phyloP scores from a whole-genome alignment of 768 basidiomycete genomes.

The Lactarius hengduanensis region DNA sequence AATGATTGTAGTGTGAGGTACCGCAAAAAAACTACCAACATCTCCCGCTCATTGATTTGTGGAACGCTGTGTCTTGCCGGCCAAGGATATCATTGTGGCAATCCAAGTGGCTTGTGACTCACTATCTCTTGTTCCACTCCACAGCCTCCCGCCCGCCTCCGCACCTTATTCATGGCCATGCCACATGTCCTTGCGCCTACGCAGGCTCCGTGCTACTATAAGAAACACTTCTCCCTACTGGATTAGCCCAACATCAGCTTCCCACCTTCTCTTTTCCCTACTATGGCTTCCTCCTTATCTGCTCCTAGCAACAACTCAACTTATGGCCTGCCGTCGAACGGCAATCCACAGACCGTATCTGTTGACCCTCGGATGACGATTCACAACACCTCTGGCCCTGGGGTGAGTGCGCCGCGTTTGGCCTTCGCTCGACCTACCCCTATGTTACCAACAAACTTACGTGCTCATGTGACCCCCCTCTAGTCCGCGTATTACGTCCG shows the following conservation, averaged over 20 bases:
- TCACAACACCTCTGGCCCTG: not conserved
- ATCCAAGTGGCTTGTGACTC: not conserved
- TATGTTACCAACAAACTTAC: not conserved
- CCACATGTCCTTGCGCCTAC: slow-evolving; percentile 5
- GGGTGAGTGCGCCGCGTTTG: not conserved
- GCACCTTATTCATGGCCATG: slow-evolving; percentile 1
- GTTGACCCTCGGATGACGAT: not conserved
- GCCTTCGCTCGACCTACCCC: not conserved
- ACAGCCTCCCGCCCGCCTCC: slow-evolving; percentile 1
- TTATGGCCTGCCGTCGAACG: not conserved
- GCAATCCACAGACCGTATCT: not conserved
- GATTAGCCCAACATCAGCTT: not conserved
- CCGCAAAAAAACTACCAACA: too few species aligned
- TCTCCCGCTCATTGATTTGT: not conserved
- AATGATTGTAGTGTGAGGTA: not conserved
- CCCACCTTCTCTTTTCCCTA: not conserved
- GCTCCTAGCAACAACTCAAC: not conserved
- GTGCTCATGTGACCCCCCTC: not conserved
- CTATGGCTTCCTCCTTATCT: not conserved
- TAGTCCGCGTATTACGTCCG: not conserved
- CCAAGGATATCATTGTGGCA: not conserved
- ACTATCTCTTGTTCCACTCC: not conserved
- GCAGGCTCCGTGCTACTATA: not conserved
- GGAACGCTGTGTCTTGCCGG: not conserved
- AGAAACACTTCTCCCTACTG: slow-evolving; percentile 4